These are phyloP conservation scores for Rhynchospora tenuis DNA, from an alignment of 176 grass and related monocot genomes.

Conservation along the genomic window DNA sequence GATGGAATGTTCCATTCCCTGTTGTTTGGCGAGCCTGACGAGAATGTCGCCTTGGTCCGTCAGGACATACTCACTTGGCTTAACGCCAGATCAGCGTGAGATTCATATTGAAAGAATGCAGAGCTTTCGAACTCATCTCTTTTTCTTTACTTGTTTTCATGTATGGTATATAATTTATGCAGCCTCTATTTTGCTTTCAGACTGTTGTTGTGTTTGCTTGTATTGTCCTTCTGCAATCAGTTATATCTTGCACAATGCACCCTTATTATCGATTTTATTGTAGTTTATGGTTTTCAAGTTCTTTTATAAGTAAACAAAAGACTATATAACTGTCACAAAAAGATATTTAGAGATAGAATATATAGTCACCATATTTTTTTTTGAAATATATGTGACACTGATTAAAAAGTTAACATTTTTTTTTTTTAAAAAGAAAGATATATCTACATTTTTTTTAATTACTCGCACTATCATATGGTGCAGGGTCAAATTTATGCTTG, in stretches of 20 bases:
- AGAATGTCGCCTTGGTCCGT: conserved; percentile 64
- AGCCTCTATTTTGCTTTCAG: neutral
- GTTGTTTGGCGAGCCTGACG: conserved; percentile 72
- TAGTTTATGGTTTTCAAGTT: neutral
- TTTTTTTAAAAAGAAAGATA: too few relatives aligned
- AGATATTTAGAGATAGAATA: too few relatives aligned
- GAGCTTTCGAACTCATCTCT: neutral
- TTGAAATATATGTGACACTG: too few relatives aligned
- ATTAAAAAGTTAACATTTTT: too few relatives aligned
- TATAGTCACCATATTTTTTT: too few relatives aligned
- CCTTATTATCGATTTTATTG: neutral
- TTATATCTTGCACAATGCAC: neutral
- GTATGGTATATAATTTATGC: neutral
- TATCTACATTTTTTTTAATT: too few relatives aligned
- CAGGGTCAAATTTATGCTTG: too few relatives aligned
- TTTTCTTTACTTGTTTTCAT: neutral
- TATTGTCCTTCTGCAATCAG: neutral
- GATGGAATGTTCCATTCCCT: conserved; percentile 95
- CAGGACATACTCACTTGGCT: conserved; percentile 77
- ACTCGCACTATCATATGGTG: too few relatives aligned
- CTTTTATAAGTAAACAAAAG: neutral
- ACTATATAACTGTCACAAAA: too few relatives aligned
- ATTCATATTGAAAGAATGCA: conserved; percentile 4
- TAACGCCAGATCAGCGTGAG: conserved; percentile 12
- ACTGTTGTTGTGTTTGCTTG: neutral